Base-by-base conservation (phyloP, 306 rosid genomes). In the Hippophae rhamnoides region DNA sequence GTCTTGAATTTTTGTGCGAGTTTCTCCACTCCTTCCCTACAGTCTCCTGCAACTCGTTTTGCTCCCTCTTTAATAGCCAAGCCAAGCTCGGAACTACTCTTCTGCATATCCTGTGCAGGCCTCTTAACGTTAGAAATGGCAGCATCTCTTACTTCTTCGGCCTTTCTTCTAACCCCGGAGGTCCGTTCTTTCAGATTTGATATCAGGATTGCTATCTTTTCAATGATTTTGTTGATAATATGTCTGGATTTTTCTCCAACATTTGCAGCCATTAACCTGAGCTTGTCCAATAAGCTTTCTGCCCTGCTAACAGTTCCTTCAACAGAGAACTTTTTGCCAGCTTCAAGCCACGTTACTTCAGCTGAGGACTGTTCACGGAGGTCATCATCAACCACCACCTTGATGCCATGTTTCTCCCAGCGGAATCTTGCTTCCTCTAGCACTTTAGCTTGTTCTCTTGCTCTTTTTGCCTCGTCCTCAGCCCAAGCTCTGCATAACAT, bases 381-480 rank as follows among this genome's bases (percentile, higher is more conserved):
- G 61, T 93, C 89, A 3, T 80, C 79, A 13, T 84, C 99, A 49
- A 93, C 99, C 7, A 88, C 80, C 60, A 93, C 90, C 74, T 88
- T 93, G 84, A 93, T 93, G 58, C 99, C 99, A 1, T 77, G 90
- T 66, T 74, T 88, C 84, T 84, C 99, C 99, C 99, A 93, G 53
- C 90, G 89, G 63, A 80, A 86, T 65, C 99, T 79, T 59, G 99
- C 97, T 74, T 93, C 97, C 71, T 93, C 99, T 13, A 93, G 86
- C 38, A 83, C 77, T 72, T 71, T 88, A 54, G 90, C 97, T 55
- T 93, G 95, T 72, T 84, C 97, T 72, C 89, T 84, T 57, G 90
- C 99, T 67, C 94, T 79, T 74, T 80, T 88, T 27, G 99, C 97
- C 78, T 93, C 99, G 38, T 93, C 97, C 80, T 93, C 99, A 0